Evolutionary conservation across 176 grass and related monocot species (phyloP), one percentile per base, ranked within the genome.

Genomic region (Cenchrus purpureus): DNA sequence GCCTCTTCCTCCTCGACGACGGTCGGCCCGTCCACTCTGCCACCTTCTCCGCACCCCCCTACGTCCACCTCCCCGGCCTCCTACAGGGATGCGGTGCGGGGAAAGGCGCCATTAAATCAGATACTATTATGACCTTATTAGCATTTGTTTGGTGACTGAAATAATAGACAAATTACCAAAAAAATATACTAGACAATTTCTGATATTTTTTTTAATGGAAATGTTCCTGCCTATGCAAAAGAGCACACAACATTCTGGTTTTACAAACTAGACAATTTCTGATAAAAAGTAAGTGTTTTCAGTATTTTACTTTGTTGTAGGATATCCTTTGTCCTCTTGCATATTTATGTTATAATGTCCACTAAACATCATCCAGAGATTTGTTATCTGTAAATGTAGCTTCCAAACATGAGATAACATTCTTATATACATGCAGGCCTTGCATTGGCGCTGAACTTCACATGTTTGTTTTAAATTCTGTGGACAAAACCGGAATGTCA

Each of bases 361-460:
- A 40, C 37, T 66, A 28, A 22, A 25, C 48, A 61, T 79, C 67
- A 37, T 15, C 9, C 12, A 40, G 19, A 25, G 46, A 6, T 65
- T 70, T 64, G 22, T 62, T 46, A 6, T 10, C n/a, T 77, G 37
- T 22, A 70, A 51, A 60, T 62, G 42, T 43, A 82, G 20, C 40
- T 75, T 46, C 7, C 9, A 53, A 66, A 70, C 53, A 70, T 10
- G 6, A 14, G 12, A 65, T 72, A 22, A 14, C 59, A 73, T 74
- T 19, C 52, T 59, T 22, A 50, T 54, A 29, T 68, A 75, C 80
- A 19, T 95, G 77, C 91, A 95, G 93, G 87, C 87, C 93, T 94
- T 92, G 87, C 73, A 71, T 91, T 89, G 93, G 96, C 71, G 89
- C 91, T 4, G 91, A 92, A 86, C 80, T 98, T 62, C 86, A 92